phyloP scores from a whole-genome alignment of 2,329 filamentous ascomycete genomes.

The Fusarium sp. region DNA sequence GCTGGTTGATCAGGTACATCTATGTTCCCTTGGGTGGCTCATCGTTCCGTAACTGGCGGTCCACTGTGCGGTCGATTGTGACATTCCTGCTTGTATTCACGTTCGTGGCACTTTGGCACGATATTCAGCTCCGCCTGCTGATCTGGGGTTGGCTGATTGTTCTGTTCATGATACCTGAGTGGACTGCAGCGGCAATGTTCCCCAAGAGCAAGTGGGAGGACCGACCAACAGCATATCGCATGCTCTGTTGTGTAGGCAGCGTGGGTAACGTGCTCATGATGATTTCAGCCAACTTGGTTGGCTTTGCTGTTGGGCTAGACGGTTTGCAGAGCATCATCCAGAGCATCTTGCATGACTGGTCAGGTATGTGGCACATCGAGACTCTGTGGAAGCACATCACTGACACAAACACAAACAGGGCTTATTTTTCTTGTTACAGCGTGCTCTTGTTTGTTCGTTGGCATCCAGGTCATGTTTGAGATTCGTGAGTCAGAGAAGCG shows the following conservation, averaged over 20 bases:
- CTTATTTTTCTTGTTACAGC: conserved; percentile 77
- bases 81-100: conserved; percentile 92
- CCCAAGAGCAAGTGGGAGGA: conserved; percentile 76
- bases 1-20: conserved; percentile 93
- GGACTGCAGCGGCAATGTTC: conserved; percentile 77
- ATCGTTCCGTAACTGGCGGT: conserved; percentile 57
- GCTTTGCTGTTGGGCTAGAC: conserved; percentile 92
- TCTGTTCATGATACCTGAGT: conserved; percentile 91
- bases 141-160: conserved; percentile 98
- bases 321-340: conserved; percentile 80
- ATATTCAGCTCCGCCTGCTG: conserved; percentile 88
- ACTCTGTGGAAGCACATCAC: conserved; percentile 36
- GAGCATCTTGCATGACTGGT: conserved; percentile 80
- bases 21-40: conserved; percentile 90
- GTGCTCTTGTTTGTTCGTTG: conserved; percentile 81
- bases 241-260: conserved; percentile 82
- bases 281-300: conserved; percentile 94
- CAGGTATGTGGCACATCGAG: conserved; percentile 58
- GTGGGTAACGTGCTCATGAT: conserved; percentile 92
- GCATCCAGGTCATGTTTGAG: conserved; percentile 96
- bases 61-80: conserved; percentile 67
- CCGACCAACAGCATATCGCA: conserved; percentile 77
- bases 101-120: conserved; percentile 98
- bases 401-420: conserved; percentile 57
- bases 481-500: conserved; percentile 85